A percentile compares a stretch with the other conserved stretches of the same genome.
These are phyloP conservation scores for Rhizophlyctis rosea DNA, from an alignment of 192 early-diverging fungal species.

Conservation along the genomic window DNA sequence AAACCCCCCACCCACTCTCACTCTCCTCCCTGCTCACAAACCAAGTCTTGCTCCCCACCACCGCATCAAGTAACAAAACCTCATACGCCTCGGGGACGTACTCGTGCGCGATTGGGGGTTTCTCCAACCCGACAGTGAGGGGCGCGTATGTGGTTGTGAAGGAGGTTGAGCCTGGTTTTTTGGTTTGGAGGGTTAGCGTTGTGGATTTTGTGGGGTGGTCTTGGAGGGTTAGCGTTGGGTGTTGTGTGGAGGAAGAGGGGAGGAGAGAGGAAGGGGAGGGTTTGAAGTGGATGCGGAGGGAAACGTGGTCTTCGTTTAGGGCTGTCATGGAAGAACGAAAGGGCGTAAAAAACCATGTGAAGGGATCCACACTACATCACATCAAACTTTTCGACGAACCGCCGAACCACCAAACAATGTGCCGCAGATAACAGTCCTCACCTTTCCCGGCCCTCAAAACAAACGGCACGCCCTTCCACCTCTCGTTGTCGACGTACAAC, in stretches of 20 bases:
- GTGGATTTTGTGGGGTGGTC: constrained; percentile 81
- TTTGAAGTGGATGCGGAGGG: constrained; percentile 83
- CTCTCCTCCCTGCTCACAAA: constrained; percentile 87
- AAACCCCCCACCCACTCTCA: constrained; percentile 85
- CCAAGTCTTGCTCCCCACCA: constrained; percentile 81
- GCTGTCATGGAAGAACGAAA: constrained; percentile 31
- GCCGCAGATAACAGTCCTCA: background rate
- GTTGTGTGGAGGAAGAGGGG: constrained; percentile 63
- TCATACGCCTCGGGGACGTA: constrained; percentile 88
- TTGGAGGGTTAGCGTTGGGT: constrained; percentile 74
- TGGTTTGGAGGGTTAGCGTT: constrained; percentile 83
- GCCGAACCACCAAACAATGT: background rate
- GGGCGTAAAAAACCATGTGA: background rate
- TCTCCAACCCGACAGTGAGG: constrained; percentile 73
- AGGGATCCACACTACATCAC: background rate
- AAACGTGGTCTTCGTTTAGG: constrained; percentile 76
- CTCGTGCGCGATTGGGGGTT: constrained; percentile 62
- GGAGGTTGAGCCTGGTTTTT: constrained; percentile 70
- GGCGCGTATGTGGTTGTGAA: constrained; percentile 75
- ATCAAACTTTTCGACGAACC: background rate
- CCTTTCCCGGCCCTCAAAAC: constrained; percentile 77
- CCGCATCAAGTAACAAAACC: constrained; percentile 75
- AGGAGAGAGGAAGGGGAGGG: constrained; percentile 69
- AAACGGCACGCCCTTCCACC: constrained; percentile 55
- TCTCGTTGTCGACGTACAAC: constrained; percentile 36